Evolutionary conservation across 2,329 filamentous ascomycete species (phyloP).

Genomic region (Diaporthe ampelina): DNA sequence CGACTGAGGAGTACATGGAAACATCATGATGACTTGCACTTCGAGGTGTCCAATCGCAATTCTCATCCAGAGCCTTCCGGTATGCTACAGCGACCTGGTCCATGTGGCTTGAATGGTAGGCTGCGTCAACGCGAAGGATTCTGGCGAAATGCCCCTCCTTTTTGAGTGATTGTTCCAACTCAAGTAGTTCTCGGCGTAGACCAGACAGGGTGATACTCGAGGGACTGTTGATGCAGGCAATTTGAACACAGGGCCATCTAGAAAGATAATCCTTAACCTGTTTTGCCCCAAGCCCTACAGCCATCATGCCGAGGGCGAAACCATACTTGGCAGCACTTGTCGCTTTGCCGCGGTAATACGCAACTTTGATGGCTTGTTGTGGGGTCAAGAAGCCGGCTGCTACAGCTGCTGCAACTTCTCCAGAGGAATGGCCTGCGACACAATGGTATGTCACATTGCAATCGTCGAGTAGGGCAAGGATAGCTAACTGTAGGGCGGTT

Average conservation of each 20-base stretch:
- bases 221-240: constrained; percentile 43
- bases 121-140: constrained; percentile 49
- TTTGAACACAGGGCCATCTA: background rate
- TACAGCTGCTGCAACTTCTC: constrained; percentile 37
- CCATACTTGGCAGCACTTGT: background rate
- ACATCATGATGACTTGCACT: constrained; percentile 18
- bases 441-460: constrained; percentile 12
- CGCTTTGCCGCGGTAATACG: constrained; percentile 13
- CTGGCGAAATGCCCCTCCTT: constrained; percentile 47
- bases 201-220: constrained; percentile 53
- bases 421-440: constrained; percentile 29
- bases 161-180: constrained; percentile 41
- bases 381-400: background rate
- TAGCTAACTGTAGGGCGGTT: constrained; percentile 21
- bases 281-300: constrained; percentile 31
- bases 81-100: constrained; percentile 42
- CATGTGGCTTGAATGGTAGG: constrained; percentile 59
- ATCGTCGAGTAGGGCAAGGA: constrained; percentile 5
- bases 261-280: background rate
- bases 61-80: constrained; percentile 22
- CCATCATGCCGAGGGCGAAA: constrained; percentile 33
- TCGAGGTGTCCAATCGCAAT: background rate
- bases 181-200: constrained; percentile 44
- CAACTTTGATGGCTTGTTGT: background rate
- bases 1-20: constrained; percentile 44